These are phyloP conservation scores for Babesia divergens DNA, from an alignment of 169 alveolate species.

Conservation along the genomic window DNA sequence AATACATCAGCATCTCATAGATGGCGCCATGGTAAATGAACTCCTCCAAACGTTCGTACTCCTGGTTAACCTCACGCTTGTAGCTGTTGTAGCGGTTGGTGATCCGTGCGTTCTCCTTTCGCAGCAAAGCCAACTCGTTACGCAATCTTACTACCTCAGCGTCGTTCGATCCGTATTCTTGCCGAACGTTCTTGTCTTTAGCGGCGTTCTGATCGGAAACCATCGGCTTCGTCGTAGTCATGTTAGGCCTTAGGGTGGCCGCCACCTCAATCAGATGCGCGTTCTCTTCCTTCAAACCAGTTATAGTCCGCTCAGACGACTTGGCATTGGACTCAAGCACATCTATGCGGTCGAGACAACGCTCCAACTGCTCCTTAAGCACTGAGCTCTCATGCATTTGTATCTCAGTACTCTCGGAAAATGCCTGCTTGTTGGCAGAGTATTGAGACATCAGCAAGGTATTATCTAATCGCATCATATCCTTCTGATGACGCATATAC, in stretches of 20 bases:
- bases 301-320: background rate
- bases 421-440: slow-evolving; percentile 46
- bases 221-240: background rate
- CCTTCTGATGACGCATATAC: slow-evolving; percentile 41
- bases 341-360: slow-evolving; percentile 31
- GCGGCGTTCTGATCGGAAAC: background rate
- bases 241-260: background rate
- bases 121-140: background rate
- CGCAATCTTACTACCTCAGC: background rate
- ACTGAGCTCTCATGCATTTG: slow-evolving; percentile 48
- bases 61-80: slow-evolving; percentile 42
- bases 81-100: slow-evolving; percentile 38
- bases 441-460: slow-evolving; percentile 52
- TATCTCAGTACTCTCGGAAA: slow-evolving; percentile 44
- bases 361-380: slow-evolving; percentile 42
- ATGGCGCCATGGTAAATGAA: slow-evolving; percentile 31
- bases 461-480: slow-evolving; percentile 42
- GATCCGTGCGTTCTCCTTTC: slow-evolving; percentile 40
- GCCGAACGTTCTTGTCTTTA: background rate
- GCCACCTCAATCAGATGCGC: background rate
- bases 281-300: background rate
- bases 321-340: slow-evolving; percentile 8
- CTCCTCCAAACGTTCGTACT: slow-evolving; percentile 40
- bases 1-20: slow-evolving; percentile 47
- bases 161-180: background rate